phyloP scores from a whole-genome alignment of 176 grass and related monocot genomes.

The Dendrocalamus sinicus region DNA sequence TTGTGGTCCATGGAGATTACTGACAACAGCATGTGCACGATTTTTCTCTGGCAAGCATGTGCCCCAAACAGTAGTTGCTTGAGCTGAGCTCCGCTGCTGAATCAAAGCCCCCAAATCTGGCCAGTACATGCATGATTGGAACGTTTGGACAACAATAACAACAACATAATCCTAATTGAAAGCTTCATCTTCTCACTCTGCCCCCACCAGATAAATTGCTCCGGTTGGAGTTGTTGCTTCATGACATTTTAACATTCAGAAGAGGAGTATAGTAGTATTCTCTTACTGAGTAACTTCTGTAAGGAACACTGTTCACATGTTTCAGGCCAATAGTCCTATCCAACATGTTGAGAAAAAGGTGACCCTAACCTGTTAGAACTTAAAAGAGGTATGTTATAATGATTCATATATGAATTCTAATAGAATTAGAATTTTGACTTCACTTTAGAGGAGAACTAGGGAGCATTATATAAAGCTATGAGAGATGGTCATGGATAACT shows the following conservation, averaged over 20 bases:
- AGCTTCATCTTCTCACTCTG: background rate
- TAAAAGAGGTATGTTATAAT: too few species aligned
- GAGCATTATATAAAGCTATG: too few species aligned
- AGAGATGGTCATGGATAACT: too few species aligned
- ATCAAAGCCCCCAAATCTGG: background rate
- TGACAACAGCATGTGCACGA: constrained; percentile 4
- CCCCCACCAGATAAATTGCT: background rate
- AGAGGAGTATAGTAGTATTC: background rate
- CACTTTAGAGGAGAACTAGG: too few species aligned
- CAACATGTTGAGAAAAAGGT: too few species aligned
- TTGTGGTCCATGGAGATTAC: constrained; percentile 26
- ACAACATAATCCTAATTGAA: background rate
- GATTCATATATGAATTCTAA: too few species aligned
- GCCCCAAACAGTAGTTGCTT: constrained; percentile 36
- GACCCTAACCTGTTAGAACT: too few species aligned
- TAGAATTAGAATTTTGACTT: too few species aligned
- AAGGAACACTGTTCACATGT: background rate
- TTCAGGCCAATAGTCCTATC: background rate
- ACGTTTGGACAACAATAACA: constrained; percentile 4
- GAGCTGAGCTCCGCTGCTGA: constrained; percentile 7
- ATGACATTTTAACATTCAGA: background rate
- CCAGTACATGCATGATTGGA: constrained; percentile 17
- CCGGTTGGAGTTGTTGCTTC: background rate
- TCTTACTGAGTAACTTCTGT: too few species aligned
- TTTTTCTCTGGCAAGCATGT: constrained; percentile 43